A percentile compares a stretch with the other conserved stretches of the same genome.
These are phyloP conservation scores for Dissophora ornata DNA, from an alignment of 192 early-diverging fungal genomes.

Conservation along the genomic window DNA sequence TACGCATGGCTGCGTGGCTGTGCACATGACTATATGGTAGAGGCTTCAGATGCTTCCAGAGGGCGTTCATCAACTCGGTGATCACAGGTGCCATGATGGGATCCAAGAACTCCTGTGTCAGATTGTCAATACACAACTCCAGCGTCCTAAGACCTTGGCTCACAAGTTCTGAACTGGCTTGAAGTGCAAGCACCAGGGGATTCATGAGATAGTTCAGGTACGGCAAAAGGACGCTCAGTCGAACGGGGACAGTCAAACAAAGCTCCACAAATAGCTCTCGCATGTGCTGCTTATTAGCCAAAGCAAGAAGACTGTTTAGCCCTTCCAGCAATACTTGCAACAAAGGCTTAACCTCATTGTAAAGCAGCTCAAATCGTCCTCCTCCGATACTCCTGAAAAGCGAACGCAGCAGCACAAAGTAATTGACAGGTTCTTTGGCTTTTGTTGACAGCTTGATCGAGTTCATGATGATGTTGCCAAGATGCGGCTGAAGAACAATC, in stretches of 20 bases:
- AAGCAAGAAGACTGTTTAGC: conserved; percentile 84
- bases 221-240: conserved; percentile 91
- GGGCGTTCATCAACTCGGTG: conserved; percentile 91
- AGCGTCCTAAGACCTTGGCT: conserved; percentile 94
- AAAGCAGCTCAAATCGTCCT: conserved; percentile 93
- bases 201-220: conserved; percentile 95
- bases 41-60: conserved; percentile 93
- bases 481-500: conserved; percentile 90
- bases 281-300: conserved; percentile 85
- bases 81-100: conserved; percentile 95
- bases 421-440: conserved; percentile 89
- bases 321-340: conserved; percentile 92
- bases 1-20: conserved; percentile 87
- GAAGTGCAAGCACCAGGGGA: conserved; percentile 93
- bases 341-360: conserved; percentile 95
- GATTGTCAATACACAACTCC: conserved; percentile 97
- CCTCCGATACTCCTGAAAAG: conserved; percentile 97
- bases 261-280: conserved; percentile 98
- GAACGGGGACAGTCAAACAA: conserved; percentile 96
- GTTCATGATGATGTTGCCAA: conserved; percentile 89
- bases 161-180: conserved; percentile 93
- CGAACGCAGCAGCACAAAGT: conserved; percentile 90
- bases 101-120: conserved; percentile 96
- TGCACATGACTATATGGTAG: conserved; percentile 86
- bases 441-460: conserved; percentile 86